Percentiles rank a stretch among this genome's conserved stretches.
Conservation (phyloP, 108 stramenopile species). For the Schizochytrium sp. region DNA sequence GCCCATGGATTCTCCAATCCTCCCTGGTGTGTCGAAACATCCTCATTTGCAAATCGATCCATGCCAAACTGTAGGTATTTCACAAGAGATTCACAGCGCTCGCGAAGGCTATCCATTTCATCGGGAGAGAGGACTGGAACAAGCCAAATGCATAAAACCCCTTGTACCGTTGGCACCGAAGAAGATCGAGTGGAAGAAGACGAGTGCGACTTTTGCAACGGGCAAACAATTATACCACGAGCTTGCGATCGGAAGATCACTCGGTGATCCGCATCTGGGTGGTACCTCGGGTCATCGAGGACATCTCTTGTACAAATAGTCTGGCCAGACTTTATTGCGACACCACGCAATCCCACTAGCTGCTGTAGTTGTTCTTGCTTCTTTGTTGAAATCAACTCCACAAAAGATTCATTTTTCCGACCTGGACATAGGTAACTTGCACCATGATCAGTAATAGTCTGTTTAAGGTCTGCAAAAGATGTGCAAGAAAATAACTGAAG, state of each 20-base stretch:
- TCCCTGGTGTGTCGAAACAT: neutral
- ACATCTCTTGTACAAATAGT: neutral
- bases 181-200: neutral
- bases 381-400: neutral
- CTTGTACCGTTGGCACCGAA: neutral
- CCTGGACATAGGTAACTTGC: neutral
- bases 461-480: neutral
- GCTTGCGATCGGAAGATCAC: neutral
- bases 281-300: neutral
- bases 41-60: neutral
- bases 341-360: neutral
- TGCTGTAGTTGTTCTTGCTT: neutral
- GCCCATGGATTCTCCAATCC: conserved; percentile 3
- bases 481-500: neutral
- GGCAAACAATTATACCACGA: neutral
- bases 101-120: neutral
- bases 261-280: neutral
- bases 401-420: neutral
- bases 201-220: neutral
- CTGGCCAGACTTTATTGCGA: neutral
- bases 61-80: neutral
- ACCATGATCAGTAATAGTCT: neutral
- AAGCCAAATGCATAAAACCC: neutral
- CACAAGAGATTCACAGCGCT: neutral
- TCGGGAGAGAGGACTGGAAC: neutral